Evolutionary conservation across 257 asterid genomes (phyloP), one percentile per base, ranked within the genome.

Genomic region (Lycium ferocissimum): DNA sequence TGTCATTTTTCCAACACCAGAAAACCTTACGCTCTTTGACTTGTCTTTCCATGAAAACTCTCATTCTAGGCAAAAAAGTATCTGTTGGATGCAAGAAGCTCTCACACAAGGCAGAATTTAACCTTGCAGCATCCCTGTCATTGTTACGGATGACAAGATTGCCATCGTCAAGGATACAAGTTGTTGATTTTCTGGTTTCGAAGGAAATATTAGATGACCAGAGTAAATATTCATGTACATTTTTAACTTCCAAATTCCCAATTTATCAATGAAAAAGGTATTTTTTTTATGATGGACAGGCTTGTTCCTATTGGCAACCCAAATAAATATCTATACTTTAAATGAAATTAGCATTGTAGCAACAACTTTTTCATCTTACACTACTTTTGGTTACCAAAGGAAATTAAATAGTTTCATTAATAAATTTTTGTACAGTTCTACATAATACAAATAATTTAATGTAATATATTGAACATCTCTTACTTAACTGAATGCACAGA

Each of bases 261-360:
- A 84, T 2, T 43, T 57, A 3, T 71, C 87, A 9, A 93, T 61
- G 3, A 88, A 47, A 26, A 95, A 47, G 62, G 59, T 86, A 18
- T 38, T 96, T 6, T 53, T 87, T 7, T 78, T 78, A 13, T 92
- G 94, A 0, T 89, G 65, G 6, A 95, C 81, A 1, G 97, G 97
- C 0, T 22, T 88, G 18, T 88, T 90, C 45, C 93, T 86, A 38
- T 95, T 95, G 2, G 97, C 98, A 17, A 93, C 97, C 98, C 98
- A 95, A 11, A 92, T 92, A 7, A 93, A 84, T 5, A 95, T 59
- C 66, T 88, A 85, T 9, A 79, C 82, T 12, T 38, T 38, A 38
- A 38, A n/a, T n/a, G n/a, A n/a, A n/a, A 40, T 40, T 40, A 40
- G 45, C 45, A 40, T 40, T 40, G 35, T 3, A 61, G 17, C 7